phyloP scores from a whole-genome alignment of 345 rosid species.

The Limnanthes douglasii region DNA sequence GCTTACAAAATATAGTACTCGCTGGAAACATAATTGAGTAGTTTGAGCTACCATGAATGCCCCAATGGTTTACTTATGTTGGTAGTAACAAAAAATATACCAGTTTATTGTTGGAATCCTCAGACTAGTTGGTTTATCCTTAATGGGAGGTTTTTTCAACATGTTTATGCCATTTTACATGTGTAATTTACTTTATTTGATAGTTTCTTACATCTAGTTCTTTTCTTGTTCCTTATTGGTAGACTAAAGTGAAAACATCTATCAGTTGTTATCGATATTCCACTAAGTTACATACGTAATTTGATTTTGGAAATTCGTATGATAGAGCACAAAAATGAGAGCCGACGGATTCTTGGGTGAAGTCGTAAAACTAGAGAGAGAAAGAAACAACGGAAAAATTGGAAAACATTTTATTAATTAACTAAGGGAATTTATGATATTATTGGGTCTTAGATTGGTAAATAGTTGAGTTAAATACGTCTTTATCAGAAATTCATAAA shows the following conservation, averaged over 20 bases:
- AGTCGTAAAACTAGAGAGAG: too few species aligned
- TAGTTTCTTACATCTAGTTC: conserved; percentile 12
- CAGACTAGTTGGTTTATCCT: conserved; percentile 80
- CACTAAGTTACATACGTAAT: conserved; percentile 41
- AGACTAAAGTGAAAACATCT: conserved; percentile 51
- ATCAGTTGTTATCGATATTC: conserved; percentile 61
- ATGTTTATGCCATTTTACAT: conserved; percentile 12
- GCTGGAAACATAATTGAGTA: conserved; percentile 15
- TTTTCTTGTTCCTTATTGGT: conserved; percentile 18
- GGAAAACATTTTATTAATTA: too few species aligned
- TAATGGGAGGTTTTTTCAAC: conserved; percentile 55
- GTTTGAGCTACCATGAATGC: conserved; percentile 53
- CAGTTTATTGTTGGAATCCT: conserved; percentile 65
- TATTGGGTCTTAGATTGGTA: too few species aligned
- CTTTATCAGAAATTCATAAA: too few species aligned
- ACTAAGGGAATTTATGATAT: too few species aligned
- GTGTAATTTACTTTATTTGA: conserved; percentile 5
- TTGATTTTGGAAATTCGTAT: conserved; percentile 59
- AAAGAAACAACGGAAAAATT: too few species aligned
- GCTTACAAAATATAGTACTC: conserved; percentile 9
- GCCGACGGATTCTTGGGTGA: too few species aligned
- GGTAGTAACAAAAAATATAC: conserved; percentile 62
- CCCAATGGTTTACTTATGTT: conserved; percentile 75
- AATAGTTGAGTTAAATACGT: too few species aligned
- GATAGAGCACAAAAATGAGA: conserved; percentile 48